Base-by-base conservation (phyloP, 164 flowering plant genomes). In the Tinospora cordifolia region DNA sequence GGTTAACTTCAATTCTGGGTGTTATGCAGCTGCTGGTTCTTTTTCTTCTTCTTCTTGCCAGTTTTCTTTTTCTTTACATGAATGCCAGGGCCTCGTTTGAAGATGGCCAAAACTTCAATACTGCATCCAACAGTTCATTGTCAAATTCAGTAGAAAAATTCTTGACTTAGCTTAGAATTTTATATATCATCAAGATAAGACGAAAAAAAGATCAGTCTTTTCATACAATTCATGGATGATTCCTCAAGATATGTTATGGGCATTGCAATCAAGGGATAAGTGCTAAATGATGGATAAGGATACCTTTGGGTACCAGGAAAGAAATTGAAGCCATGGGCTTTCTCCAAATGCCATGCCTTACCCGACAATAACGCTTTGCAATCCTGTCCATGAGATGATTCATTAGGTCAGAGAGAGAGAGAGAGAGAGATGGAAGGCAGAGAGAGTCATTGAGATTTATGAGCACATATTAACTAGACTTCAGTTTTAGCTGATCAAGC, bases 271-370 rank as follows among this genome's bases (percentile, higher is more conserved):
- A 30, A 30, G 36, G 36, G 36, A 30, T 30, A 30, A 30, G 22
- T 15, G 10, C 7, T 0, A 24, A 58, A 46, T 47, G 47, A 68
- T 21, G 63, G 67, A 44, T 26, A 38, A 36, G 17, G 21, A 51
- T 86, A 90, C 97, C 98, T 93, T 47, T 91, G 82, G 8, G 97
- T 91, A 66, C 97, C 97, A 47, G 98, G 98, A 73, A 93, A 91
- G 79, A 89, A 90, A 66, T 93, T 93, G 78, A 86, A 93, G 51
- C 87, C 98, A 83, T 91, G 94, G 22, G 92, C 97, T 76, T 91
- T 91, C 63, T 89, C 87, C 85, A 93, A 81, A 77, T 79, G 84
- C 96, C 98, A 93, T 44, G 80, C 76, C 75, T 87, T 88, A 63
- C 77, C 75, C 39, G 93, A 86, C 79, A 94, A 76, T 78, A 94